Base-by-base conservation (phyloP, 305 asterid genomes). In the Ruellia speciosa region DNA sequence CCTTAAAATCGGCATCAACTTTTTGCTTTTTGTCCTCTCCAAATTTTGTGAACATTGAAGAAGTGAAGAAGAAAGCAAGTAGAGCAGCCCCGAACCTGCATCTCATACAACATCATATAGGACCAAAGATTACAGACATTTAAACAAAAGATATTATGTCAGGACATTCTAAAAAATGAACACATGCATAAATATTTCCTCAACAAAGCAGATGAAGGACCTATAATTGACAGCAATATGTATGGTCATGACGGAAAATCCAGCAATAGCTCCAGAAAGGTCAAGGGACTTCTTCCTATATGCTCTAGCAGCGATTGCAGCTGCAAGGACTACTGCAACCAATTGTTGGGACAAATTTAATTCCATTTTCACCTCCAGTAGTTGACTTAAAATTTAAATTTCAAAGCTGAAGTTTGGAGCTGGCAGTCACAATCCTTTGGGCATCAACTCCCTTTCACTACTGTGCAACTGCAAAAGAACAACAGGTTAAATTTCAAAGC, bases 1-100 rank as follows among this genome's bases (percentile, higher is more conserved):
- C 95, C 73, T 83, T 83, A 72, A 87, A 90, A 49, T 87, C 95
- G 6, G 94, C 87, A 53, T 87, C 97, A 20, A 87, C 68, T 48
- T 75, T 81, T 49, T 63, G 59, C 83, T 85, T 87, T 69, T 63
- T 74, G 39, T 87, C 92, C 81, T 81, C 95, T 61, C 97, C 97
- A 39, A 73, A 68, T 65, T 74, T 87, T 16, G 97, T 87, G 46
- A 87, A 70, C 80, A 81, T 74, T 6, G 97, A 90, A 40, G 94
- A 90, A 35, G 95, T 78, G 70, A 81, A 71, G 63, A 83, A 90
- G 86, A 90, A 90, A 50, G 60, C 82, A 39, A 90, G 80, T 63
- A 90, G 68, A 70, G 80, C 69, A 45, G 96, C 94, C 16, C 90
- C 96, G 54, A 81, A 78, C 76, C 97, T 90, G 46, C 31, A 65